These are phyloP conservation scores for Fusarium brevicatenulatum DNA, from an alignment of 2,329 filamentous ascomycete genomes.

Conservation along the genomic window DNA sequence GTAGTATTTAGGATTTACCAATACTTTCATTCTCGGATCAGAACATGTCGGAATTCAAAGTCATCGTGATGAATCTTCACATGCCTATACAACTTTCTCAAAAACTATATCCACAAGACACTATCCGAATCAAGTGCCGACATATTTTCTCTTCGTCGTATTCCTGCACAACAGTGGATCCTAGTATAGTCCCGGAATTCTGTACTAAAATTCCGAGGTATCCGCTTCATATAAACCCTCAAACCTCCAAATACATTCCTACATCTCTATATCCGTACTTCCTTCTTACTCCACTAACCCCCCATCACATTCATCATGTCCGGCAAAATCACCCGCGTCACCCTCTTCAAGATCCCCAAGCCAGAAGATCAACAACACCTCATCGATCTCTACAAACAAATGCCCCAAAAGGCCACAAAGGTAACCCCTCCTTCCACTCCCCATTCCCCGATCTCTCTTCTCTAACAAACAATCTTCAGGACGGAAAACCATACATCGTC, in stretches of 20 bases:
- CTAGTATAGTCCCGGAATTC: not conserved
- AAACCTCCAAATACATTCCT: accelerated
- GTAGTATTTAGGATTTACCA: no score
- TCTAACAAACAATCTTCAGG: constrained; percentile 53
- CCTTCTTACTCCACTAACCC: not conserved
- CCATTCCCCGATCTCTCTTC: no score
- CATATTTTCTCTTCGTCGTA: not conserved
- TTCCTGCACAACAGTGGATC: not conserved
- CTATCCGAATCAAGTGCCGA: not conserved
- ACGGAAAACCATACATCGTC: constrained; percentile 70
- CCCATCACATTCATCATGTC: constrained; percentile 10
- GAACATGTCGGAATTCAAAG: accelerated
- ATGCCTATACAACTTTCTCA: accelerated
- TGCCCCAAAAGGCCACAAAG: constrained; percentile 48
- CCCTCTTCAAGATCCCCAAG: constrained; percentile 52
- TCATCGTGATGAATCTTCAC: accelerated
- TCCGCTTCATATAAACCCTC: not conserved
- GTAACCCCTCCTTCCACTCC: no score
- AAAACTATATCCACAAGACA: not conserved
- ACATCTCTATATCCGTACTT: not conserved
- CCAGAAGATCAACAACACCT: constrained; percentile 47
- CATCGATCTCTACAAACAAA: constrained; percentile 46
- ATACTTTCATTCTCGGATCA: not conserved
- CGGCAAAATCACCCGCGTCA: constrained; percentile 45
- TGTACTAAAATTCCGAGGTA: not conserved